Evolutionary conservation across 139 green algal genomes (phyloP).

Genomic region (Microglena sp.): DNA sequence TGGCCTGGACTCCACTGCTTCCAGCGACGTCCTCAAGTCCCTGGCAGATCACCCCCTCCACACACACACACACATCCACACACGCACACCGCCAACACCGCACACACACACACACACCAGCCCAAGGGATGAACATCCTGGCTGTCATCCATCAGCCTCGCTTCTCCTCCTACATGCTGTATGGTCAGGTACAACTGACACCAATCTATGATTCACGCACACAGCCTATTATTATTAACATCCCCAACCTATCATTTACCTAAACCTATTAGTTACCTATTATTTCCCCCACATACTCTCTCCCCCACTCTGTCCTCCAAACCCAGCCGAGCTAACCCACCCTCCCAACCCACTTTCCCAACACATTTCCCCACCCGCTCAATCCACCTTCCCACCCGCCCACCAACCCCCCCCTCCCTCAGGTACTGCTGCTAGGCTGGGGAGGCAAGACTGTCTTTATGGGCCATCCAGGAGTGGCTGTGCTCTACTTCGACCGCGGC

Average conservation of each 20-base stretch:
- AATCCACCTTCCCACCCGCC: too few relatives aligned
- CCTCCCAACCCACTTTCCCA: too few relatives aligned
- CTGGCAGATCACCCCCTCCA: too few relatives aligned
- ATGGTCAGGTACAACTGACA: slow-evolving; percentile 14
- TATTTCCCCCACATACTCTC: too few relatives aligned
- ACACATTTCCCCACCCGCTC: too few relatives aligned
- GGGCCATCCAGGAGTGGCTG: slow-evolving; percentile 23
- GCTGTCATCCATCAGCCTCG: slow-evolving; percentile 75
- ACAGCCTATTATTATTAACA: too few relatives aligned
- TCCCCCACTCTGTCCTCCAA: too few relatives aligned
- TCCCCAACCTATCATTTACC: too few relatives aligned
- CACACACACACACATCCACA: too few relatives aligned
- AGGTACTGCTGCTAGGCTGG: slow-evolving; percentile 54
- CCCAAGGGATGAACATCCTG: slow-evolving; percentile 48
- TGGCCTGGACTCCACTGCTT: slow-evolving; percentile 54
- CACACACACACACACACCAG: slow-evolving; percentile 42
- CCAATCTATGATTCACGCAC: slow-evolving; percentile 10
- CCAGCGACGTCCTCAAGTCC: slow-evolving; percentile 68
- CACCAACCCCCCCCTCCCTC: not conserved
- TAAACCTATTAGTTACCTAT: too few relatives aligned
- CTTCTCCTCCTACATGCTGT: slow-evolving; percentile 59
- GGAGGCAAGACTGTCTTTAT: slow-evolving; percentile 58
- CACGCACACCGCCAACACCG: too few relatives aligned
- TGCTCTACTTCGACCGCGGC: slow-evolving; percentile 26
- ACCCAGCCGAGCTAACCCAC: too few relatives aligned